A percentile compares a stretch with the other conserved stretches of the same genome.
Evolutionary conservation across 352 stramenopile genomes (phyloP).

Genomic region (Pythium brachiatum): DNA sequence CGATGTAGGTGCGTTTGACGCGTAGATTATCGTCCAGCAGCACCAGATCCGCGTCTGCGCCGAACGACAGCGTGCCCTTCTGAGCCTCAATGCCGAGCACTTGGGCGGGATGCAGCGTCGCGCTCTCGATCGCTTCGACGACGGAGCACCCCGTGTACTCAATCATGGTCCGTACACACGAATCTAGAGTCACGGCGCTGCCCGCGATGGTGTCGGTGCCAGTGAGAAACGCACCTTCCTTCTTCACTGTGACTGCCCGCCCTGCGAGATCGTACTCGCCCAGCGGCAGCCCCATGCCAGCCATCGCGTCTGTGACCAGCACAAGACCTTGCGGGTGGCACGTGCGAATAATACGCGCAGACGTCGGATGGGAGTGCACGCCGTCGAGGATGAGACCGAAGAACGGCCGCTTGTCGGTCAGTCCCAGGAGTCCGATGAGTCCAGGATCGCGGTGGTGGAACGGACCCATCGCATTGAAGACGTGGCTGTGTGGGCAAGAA

Average conservation of each 20-base stretch:
- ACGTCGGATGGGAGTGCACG: conserved; percentile 79
- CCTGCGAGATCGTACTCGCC: conserved; percentile 75
- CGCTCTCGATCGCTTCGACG: conserved; percentile 70
- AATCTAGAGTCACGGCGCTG: conserved; percentile 81
- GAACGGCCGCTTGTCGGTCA: conserved; percentile 43
- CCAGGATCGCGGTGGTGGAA: conserved; percentile 91
- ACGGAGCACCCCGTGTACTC: conserved; percentile 81
- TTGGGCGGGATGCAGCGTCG: conserved; percentile 72
- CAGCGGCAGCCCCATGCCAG: conserved; percentile 73
- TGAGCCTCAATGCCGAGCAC: conserved; percentile 51
- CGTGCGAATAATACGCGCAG: conserved; percentile 78
- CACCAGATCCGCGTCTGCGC: conserved; percentile 80
- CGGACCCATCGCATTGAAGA: conserved; percentile 91
- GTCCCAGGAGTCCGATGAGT: conserved; percentile 82
- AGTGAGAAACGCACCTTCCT: conserved; percentile 41
- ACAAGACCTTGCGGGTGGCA: conserved; percentile 77
- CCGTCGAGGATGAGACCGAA: conserved; percentile 89
- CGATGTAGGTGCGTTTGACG: conserved; percentile 76
- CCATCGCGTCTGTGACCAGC: conserved; percentile 83
- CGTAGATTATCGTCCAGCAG: conserved; percentile 69
- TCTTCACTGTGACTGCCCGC: conserved; percentile 55
- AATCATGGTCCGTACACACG: conserved; percentile 73
- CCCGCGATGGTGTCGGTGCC: conserved; percentile 85
- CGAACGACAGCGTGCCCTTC: conserved; percentile 76
- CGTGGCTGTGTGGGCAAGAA: conserved; percentile 36